Base-by-base conservation (phyloP, 495 filamentous ascomycete species). In the Xylaria acuta region DNA sequence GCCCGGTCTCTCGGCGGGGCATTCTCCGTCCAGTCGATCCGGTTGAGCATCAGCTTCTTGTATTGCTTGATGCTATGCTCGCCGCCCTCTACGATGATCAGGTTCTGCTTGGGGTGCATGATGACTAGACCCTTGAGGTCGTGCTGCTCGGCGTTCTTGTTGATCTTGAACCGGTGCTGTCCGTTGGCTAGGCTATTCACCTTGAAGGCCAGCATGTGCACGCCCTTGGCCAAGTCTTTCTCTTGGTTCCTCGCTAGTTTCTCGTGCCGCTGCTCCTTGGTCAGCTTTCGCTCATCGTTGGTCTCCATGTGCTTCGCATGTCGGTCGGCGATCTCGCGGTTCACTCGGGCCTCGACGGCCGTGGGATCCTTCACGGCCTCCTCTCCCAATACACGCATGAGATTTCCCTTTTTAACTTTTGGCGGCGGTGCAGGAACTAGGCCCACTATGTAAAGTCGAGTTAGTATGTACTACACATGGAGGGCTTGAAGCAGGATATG, bases 351-450 rank as follows among this genome's bases (percentile, higher is more conserved):
- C 82, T 99, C 96, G 40, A 98, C 95, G 25, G 96, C 96, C 2
- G 96, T 99, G 12, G 96, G 96, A 79, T 99, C 96, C 76, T 97
- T 97, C 75, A 99, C 95, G 3, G 96, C 96, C 80, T 97, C 92
- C 77, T 98, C 94, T 54, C 96, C 96, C n/a, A 98, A 84, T 4
- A 99, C 96, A 59, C 94, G 91, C 96, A 99, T 98, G 67, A 99
- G 86, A 78, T 99, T 99, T 63, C 89, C 90, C 79, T 95, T 96
- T 82, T 97, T 98, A 74, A 98, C 92, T 80, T 98, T 98, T 12
- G 96, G 95, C 32, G 95, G 91, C 9, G 94, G 93, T 7, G 97
- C 93, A 2, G 93, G 93, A 69, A 93, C 90, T 9, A 99, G 89
- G 63, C 96, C 96, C 5, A 99, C 70, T 72, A 11, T 59, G 51